Base-by-base conservation (phyloP, 1,284 basidiomycete genomes). In the Baeospora myosura region DNA sequence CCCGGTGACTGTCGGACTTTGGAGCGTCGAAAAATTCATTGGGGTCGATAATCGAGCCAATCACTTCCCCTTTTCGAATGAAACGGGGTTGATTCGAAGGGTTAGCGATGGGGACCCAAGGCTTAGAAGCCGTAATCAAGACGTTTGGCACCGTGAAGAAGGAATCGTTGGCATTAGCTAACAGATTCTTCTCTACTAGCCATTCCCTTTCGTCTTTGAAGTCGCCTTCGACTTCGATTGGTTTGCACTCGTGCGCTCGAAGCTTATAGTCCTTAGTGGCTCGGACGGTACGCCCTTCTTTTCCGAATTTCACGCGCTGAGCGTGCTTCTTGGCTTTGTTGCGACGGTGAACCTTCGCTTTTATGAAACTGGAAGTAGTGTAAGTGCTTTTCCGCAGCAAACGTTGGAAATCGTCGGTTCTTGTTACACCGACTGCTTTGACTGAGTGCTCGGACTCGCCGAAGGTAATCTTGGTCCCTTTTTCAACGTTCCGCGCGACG, bases 41-140 rank as follows among this genome's bases (percentile, higher is more conserved):
- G 26, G 8, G 8, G 8, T 28, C 8, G 26, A 28, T 28, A 28
- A 28, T 28, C 14, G 26, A 8, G 26, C 26, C 14, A 28, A 8
- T 28, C 8, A 28, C 14, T 28, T 28, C 26, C 14, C 26, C 26
- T 28, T 28, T 28, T 8, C 26, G 26, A 28, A 28, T 28, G 26
- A 8, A 34, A 47, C 49, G 0, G 47, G 38, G 39, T 11, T 0
- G 20, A 22, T 32, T 29, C n/a, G 10, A 4, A 3, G 7, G 38
- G n/a, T 28, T 28, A 8, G n/a, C 14, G 8, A 28, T 28, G 26
- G 26, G 8, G 26, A 28, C 14, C 8, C 8, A 28, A 8, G 26
- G 26, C 8, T 28, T 14, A 8, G 8, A 8, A 14, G 26, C 26
- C 8, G 8, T 28, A 14, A 28, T 28, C 26, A 28, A 28, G 8